Conservation (phyloP, 495 filamentous ascomycete species). For the Aspergillus diversus region DNA sequence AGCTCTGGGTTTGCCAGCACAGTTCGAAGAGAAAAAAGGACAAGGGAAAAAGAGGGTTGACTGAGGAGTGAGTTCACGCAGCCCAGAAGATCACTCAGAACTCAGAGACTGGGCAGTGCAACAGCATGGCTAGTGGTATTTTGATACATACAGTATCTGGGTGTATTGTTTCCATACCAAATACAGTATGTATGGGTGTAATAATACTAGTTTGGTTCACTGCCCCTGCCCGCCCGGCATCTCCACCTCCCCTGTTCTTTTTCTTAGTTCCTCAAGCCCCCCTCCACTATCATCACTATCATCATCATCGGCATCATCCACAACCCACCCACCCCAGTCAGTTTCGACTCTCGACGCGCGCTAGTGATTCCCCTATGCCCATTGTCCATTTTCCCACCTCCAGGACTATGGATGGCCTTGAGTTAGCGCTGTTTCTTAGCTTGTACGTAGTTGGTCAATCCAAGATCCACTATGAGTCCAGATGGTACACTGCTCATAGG, state of each 20-base stretch:
- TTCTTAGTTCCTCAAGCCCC: slow-evolving; percentile 21
- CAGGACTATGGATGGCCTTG: slow-evolving; percentile 24
- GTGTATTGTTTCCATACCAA: neutral
- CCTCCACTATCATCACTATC: slow-evolving; percentile 25
- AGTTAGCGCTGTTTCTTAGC: slow-evolving; percentile 26
- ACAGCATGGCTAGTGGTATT: slow-evolving; percentile 18
- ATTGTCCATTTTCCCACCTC: slow-evolving; percentile 17
- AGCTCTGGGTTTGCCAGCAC: neutral
- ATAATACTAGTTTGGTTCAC: slow-evolving; percentile 28
- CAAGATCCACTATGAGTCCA: slow-evolving; percentile 26
- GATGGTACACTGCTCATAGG: slow-evolving; percentile 30
- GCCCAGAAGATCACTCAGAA: slow-evolving; percentile 17
- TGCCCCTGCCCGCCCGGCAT: slow-evolving; percentile 24
- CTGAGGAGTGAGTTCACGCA: neutral
- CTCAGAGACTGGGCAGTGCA: slow-evolving; percentile 21
- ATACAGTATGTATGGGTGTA: slow-evolving; percentile 13
- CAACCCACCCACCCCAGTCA: slow-evolving; percentile 25
- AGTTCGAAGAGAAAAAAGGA: slow-evolving; percentile 10
- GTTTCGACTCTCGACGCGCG: slow-evolving; percentile 26
- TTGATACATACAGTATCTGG: slow-evolving; percentile 12
- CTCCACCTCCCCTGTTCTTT: slow-evolving; percentile 23
- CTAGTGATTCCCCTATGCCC: slow-evolving; percentile 26
- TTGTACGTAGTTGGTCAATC: slow-evolving; percentile 28
- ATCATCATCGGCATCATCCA: slow-evolving; percentile 29
- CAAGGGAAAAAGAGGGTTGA: neutral